Evolutionary conservation across 2,329 filamentous ascomycete genomes (phyloP), one percentile per base, ranked within the genome.

Genomic region (Sordariomycetes sp.): DNA sequence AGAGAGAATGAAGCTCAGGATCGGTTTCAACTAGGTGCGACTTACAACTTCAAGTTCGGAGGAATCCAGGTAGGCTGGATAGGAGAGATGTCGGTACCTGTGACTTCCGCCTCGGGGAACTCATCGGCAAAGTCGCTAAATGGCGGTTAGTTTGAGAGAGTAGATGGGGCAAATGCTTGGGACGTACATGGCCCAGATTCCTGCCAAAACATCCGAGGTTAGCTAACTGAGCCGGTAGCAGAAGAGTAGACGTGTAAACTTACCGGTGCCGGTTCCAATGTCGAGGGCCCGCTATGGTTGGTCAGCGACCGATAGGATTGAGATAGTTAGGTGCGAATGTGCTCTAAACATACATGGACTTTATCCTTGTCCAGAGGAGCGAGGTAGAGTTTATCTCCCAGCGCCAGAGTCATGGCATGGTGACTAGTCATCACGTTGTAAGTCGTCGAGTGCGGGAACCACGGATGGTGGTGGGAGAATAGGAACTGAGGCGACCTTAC

Each of bases 81-180:
- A 1, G 79, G 77, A 10, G 75, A 79, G 17, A 82, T 72, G 62
- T 83, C 79, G 1, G 76, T 79, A 35, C 79, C 80, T 35, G 73
- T 70, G 1, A 67, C 74, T 66, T 64, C 69, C 55, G 65, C 74
- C 59, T 69, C 62, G 10, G 76, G 75, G 52, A 74, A 75, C 2
- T 72, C 59, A 57, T 78, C 65, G 61, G 71, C 66, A 55, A 71
- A 66, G 60, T 81, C 80, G 55, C 83, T 82, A 1, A 36, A 24
- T 10, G 6, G n/a, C 2, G 3, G 45, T 50, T 22, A 50, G 45
- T 24, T 22, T 5, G n/a, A 24, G 8, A 24, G 20, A 20, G n/a
- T 32, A 48, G 51, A 2, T 48, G 62, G 7, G 20, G 10, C 17
- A 36, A 28, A 50, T n/a, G 45, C 28, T 20, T 22, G 39, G 75